Percentiles rank a stretch among this genome's conserved stretches.
These are phyloP conservation scores for Paraphaeosphaeria minitans DNA, from an alignment of 2,329 filamentous ascomycete species.

Conservation along the genomic window DNA sequence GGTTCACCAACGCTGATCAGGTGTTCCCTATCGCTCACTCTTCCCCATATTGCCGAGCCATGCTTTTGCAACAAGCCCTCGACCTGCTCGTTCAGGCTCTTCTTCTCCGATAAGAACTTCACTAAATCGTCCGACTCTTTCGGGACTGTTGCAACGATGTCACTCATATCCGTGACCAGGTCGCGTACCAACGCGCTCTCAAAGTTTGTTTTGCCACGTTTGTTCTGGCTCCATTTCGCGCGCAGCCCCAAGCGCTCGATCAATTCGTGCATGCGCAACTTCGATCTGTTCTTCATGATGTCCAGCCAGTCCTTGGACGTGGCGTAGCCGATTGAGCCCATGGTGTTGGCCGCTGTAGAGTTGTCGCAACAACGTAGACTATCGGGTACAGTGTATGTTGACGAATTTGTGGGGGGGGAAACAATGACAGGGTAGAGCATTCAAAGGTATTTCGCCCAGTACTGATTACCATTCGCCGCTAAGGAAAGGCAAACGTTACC, in stretches of 20 bases:
- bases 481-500: conserved; percentile 3
- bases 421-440: neutral
- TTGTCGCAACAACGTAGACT: neutral
- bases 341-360: neutral
- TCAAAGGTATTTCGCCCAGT: neutral
- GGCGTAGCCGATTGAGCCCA: conserved; percentile 33
- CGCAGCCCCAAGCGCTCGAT: conserved; percentile 42
- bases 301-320: conserved; percentile 44
- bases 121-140: conserved; percentile 43
- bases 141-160: conserved; percentile 37
- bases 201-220: conserved; percentile 46
- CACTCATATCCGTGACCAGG: conserved; percentile 42
- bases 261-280: conserved; percentile 45
- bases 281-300: conserved; percentile 44
- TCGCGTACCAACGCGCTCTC: conserved; percentile 42
- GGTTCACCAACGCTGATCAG: conserved; percentile 39
- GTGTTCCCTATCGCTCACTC: conserved; percentile 38
- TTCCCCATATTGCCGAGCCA: conserved; percentile 40
- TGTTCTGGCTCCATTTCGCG: conserved; percentile 46
- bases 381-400: neutral
- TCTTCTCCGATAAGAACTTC: conserved; percentile 32
- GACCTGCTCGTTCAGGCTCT: conserved; percentile 37
- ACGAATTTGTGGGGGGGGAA: neutral
- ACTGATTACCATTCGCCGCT: conserved; percentile 4
- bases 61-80: conserved; percentile 39